Evolutionary conservation across 1,284 basidiomycete species (phyloP), one percentile per base, ranked within the genome.

Genomic region (Anthracocystis setariae): DNA sequence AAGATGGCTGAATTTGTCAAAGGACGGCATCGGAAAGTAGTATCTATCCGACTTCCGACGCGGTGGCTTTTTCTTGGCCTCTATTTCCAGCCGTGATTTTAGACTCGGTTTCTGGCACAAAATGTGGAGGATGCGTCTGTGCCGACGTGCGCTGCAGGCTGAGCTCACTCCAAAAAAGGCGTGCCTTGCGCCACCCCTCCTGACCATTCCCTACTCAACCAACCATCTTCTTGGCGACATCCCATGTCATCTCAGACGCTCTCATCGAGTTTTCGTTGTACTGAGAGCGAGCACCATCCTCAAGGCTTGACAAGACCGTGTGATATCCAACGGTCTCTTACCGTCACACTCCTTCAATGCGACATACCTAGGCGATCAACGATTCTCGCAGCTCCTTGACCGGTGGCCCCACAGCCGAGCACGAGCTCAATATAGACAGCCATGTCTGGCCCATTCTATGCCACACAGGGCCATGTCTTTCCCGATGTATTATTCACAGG

Each of bases 131-230:
- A 35, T 39, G 18, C 9, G 5, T 27, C 8, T 15, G 17, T 7
- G 8, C 17, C 15, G 17, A 15, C 12, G 37, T 8, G 33, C 37
- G 13, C 18, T 25, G 27, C 59, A 61, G 42, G 51, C 59, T 61
- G 59, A 61, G 59, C 59, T 49, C 51, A 61, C 46, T 39, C 40
- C 20, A 23, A 25, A n/a, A 23, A 24, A 29, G n/a, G 17, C 40
- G 18, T 18, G 12, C 24, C n/a, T 8, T 17, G 21, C 27, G 9
- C 27, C 48, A 39, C 39, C 49, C 42, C 39, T 24, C 23, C 46
- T 57, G 55, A 43, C 58, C 44, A 27, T 38, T 15, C 23, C 20
- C 45, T 42, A 43, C 4, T 45, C 42, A 18, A 23, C 21, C 7
- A 42, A 29, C 7, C 29, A 7, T 29, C 29, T 29, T n/a, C n/a